Conservation (phyloP, 2,329 filamentous ascomycete species). For the Hysterium pulicare region DNA sequence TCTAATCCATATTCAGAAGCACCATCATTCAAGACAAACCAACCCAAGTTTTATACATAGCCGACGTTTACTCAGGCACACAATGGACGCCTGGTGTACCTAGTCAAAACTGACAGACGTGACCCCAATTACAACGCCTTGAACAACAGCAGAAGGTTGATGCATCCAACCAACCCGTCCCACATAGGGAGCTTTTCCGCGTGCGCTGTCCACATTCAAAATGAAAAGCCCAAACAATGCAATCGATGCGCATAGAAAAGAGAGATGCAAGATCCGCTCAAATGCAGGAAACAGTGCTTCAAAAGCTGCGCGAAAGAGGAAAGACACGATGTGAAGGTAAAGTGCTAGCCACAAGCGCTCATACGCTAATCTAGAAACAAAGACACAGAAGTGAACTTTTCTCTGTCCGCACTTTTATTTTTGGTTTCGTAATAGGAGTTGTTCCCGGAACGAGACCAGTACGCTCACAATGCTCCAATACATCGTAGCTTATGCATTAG, state of each 20-base stretch:
- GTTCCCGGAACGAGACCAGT: conserved; percentile 8
- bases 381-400: conserved; percentile 24
- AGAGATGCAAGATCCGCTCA: conserved; percentile 30
- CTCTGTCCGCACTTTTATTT: conserved; percentile 18
- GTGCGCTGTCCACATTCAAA: conserved; percentile 1
- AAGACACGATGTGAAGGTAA: conserved; percentile 27
- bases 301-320: conserved; percentile 17
- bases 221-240: conserved; percentile 10
- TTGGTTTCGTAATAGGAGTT: conserved; percentile 15
- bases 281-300: conserved; percentile 23
- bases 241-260: conserved; percentile 12
- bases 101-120: conserved; percentile 1
- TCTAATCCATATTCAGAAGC: conserved; percentile 1
- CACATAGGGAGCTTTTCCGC: conserved; percentile 2
- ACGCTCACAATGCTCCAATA: conserved; percentile 16
- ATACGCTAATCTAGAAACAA: conserved; percentile 31
- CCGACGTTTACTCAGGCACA: conserved; percentile 6
- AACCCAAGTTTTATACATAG: conserved; percentile 30
- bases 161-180: conserved; percentile 8
- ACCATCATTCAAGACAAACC: conserved; percentile 8
- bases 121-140: conserved; percentile 5
- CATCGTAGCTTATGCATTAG: conserved; percentile 31
- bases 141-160: conserved; percentile 8
- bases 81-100: background rate
- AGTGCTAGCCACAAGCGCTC: conserved; percentile 18